These are phyloP conservation scores for Sporothrix variecibatus DNA, from an alignment of 2,329 filamentous ascomycete species.

Conservation along the genomic window DNA sequence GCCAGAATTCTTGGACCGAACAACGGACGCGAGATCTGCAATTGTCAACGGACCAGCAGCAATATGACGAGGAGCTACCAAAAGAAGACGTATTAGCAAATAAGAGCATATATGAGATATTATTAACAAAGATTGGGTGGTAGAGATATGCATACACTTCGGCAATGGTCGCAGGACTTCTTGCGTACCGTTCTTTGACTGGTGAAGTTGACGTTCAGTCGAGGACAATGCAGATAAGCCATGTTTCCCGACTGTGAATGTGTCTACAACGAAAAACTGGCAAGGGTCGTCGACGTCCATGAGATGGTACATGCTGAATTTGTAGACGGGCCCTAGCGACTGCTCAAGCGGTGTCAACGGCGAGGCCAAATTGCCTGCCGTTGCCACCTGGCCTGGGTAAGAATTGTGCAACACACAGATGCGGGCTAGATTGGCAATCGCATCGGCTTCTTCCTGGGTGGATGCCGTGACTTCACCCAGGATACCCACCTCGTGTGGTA, in stretches of 20 bases:
- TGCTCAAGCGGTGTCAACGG: slow-evolving; percentile 31
- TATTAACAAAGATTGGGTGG: no score
- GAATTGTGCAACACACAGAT: slow-evolving; percentile 47
- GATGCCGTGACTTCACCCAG: slow-evolving; percentile 49
- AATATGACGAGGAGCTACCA: not conserved
- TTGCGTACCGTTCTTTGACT: no score
- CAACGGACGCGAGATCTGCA: slow-evolving; percentile 40
- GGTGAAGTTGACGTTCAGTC: not conserved
- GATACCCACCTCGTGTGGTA: slow-evolving; percentile 47
- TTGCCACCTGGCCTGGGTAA: slow-evolving; percentile 54
- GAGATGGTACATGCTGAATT: slow-evolving; percentile 53
- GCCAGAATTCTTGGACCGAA: slow-evolving; percentile 54
- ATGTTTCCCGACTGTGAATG: not conserved
- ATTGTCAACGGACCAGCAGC: not conserved
- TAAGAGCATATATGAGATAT: not conserved
- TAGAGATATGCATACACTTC: no score
- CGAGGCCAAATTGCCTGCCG: slow-evolving; percentile 51
- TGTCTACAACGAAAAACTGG: not conserved
- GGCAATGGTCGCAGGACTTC: no score
- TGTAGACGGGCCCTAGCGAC: slow-evolving; percentile 43
- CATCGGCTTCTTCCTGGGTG: slow-evolving; percentile 48
- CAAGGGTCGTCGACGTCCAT: slow-evolving; percentile 43
- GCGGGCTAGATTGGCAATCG: slow-evolving; percentile 44
- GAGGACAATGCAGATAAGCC: not conserved
- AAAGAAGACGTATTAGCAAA: not conserved